phyloP scores from a whole-genome alignment of 345 rosid genomes.

The Hibiscus mutabilis region DNA sequence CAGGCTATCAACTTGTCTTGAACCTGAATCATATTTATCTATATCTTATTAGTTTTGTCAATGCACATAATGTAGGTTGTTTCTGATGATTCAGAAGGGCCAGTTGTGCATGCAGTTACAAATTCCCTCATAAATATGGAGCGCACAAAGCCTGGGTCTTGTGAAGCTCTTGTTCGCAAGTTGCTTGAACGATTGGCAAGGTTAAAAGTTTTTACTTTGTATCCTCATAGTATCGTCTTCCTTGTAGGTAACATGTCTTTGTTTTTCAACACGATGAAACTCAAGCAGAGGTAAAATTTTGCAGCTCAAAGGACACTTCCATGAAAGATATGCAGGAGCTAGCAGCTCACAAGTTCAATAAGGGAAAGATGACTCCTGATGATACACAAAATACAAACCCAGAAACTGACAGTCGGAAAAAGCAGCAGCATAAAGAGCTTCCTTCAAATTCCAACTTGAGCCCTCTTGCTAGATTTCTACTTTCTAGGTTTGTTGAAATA shows the following conservation, averaged over 20 bases:
- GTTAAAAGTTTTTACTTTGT: constrained; percentile 22
- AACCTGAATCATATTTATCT: neutral
- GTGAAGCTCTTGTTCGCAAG: constrained; percentile 60
- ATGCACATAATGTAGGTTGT: constrained; percentile 41
- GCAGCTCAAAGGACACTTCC: constrained; percentile 78
- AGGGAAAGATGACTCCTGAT: constrained; percentile 34
- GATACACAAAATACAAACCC: constrained; percentile 29
- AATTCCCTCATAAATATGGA: constrained; percentile 66
- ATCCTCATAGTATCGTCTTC: neutral
- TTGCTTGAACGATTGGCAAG: constrained; percentile 73
- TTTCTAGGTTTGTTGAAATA: constrained; percentile 64
- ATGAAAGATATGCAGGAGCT: constrained; percentile 64
- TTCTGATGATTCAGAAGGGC: constrained; percentile 49
- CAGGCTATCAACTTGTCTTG: neutral
- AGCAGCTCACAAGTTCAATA: constrained; percentile 45
- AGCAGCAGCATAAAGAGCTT: constrained; percentile 56
- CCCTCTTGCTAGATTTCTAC: constrained; percentile 88
- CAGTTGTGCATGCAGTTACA: constrained; percentile 42
- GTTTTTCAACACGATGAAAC: neutral
- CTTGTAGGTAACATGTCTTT: constrained; percentile 7
- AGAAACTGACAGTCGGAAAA: no score
- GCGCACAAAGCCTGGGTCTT: constrained; percentile 67
- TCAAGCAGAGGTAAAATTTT: constrained; percentile 18
- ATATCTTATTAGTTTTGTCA: constrained; percentile 11
- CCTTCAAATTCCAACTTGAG: constrained; percentile 62